These are phyloP conservation scores for Arthrobotrys musiformis DNA, from an alignment of 2,329 filamentous ascomycete species.

Conservation along the genomic window DNA sequence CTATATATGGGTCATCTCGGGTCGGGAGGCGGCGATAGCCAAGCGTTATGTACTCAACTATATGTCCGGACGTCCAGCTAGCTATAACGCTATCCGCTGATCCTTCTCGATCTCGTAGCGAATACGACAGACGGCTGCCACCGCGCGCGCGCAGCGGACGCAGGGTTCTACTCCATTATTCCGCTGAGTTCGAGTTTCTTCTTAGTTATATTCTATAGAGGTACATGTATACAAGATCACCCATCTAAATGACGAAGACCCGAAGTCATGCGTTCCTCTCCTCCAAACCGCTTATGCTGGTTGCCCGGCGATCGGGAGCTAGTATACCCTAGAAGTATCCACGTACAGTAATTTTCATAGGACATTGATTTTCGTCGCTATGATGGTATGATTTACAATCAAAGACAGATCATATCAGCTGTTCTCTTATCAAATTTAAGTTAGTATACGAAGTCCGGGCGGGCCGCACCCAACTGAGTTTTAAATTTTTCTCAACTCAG, in stretches of 20 bases:
- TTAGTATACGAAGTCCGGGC: too few relatives aligned
- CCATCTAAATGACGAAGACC: slow-evolving; percentile 15
- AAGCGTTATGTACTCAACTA: background rate
- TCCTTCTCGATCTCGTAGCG: slow-evolving; percentile 31
- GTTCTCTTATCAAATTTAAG: too few relatives aligned
- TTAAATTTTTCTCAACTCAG: background rate
- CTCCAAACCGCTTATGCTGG: too few relatives aligned
- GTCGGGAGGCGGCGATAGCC: slow-evolving; percentile 4
- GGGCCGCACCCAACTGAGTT: too few relatives aligned
- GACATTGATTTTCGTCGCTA: background rate
- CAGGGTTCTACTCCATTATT: background rate
- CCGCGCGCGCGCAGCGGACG: too few relatives aligned
- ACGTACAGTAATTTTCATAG: too few relatives aligned
- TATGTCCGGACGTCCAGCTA: too few relatives aligned
- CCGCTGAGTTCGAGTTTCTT: background rate
- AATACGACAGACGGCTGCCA: background rate
- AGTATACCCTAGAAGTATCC: too few relatives aligned
- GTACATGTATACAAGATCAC: background rate
- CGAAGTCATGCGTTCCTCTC: slow-evolving; percentile 8
- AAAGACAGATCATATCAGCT: background rate
- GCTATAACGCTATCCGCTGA: background rate
- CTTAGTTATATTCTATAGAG: background rate
- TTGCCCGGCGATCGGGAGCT: slow-evolving; percentile 27
- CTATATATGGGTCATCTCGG: background rate
- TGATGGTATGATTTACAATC: background rate